Conservation (phyloP, 164 flowering plant species). For the Aristolochia californica region DNA sequence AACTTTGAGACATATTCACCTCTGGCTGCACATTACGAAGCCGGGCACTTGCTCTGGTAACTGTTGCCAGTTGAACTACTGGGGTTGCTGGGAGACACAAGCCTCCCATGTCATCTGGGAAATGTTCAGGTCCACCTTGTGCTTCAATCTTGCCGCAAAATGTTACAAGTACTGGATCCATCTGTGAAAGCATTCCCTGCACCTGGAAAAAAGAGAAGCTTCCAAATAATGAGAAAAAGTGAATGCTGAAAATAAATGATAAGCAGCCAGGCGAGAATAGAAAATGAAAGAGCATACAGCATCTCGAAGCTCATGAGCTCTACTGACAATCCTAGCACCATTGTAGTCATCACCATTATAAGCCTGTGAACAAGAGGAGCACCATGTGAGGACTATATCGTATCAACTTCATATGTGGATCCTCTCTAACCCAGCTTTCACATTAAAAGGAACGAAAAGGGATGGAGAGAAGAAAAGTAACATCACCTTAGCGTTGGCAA, state of each 20-base stretch:
- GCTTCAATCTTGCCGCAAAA: constrained; percentile 90
- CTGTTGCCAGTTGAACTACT: constrained; percentile 56
- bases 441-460: background rate
- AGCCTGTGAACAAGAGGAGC: constrained; percentile 29
- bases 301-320: constrained; percentile 94
- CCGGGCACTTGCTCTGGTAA: constrained; percentile 87
- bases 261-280: no score
- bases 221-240: background rate
- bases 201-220: constrained; percentile 41
- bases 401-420: no score
- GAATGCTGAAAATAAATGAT: background rate
- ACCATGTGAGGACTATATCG: no score
- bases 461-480: background rate
- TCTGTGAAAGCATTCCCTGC: constrained; percentile 92
- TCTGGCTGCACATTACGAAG: constrained; percentile 94
- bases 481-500: constrained; percentile 83
- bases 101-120: constrained; percentile 36
- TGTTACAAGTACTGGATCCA: constrained; percentile 85
- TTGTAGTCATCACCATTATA: constrained; percentile 95
- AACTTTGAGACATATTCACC: constrained; percentile 68
- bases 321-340: constrained; percentile 94
- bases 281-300: constrained; percentile 39
- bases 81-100: constrained; percentile 40
- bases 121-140: constrained; percentile 98
- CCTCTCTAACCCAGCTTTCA: no score